Evolutionary conservation across 148 eudicot species (phyloP), one percentile per base, ranked within the genome.

Genomic region (Rhododendron vialii): DNA sequence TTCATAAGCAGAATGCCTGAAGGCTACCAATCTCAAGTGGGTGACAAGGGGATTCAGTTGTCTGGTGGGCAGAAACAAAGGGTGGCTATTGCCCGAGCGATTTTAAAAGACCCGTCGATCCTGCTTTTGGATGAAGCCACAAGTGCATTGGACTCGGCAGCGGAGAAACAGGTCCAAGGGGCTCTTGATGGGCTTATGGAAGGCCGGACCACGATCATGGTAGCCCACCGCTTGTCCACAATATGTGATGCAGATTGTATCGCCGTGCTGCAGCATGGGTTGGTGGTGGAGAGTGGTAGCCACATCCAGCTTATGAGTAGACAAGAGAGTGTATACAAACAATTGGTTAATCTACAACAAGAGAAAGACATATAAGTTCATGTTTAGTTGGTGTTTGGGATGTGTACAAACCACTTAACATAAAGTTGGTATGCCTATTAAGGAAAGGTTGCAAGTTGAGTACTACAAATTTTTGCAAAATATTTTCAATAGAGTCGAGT

Each of bases 1-100:
- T 95, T 95, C 65, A 93, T 93, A 50, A 90, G 91, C 41, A 78
- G 90, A 87, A 89, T 95, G 94, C 93, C 91, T 2, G 93, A 95
- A 14, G 94, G 95, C 0, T 95, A 95, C 83, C 80, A 89, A 28
- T 92, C 98, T 22, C 76, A 81, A 45, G 98, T 95, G 8, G 98
- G 96, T 7, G 91, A 94, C 50, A 89, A 89, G 28, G 98, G 96
- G 13, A 90, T 91, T 2, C 94, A 94, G 65, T 84, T 95, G 80
- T 95, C 98, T 0, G 98, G 98, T 11, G 98, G 98, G 0, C 98
- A 95, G 86, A 95, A 95, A 84, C 98, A 95, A 75, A 90, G 98
- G 85, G 92, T 95, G 35, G 98, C 95, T 2, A 94, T 95, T 80
- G 98, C 98, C 28, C 87, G 98, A 36, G 98, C 98, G 0, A 90